Evolutionary conservation across 345 rosid genomes (phyloP), one percentile per base, ranked within the genome.

Genomic region (Bruguiera sexangula): DNA sequence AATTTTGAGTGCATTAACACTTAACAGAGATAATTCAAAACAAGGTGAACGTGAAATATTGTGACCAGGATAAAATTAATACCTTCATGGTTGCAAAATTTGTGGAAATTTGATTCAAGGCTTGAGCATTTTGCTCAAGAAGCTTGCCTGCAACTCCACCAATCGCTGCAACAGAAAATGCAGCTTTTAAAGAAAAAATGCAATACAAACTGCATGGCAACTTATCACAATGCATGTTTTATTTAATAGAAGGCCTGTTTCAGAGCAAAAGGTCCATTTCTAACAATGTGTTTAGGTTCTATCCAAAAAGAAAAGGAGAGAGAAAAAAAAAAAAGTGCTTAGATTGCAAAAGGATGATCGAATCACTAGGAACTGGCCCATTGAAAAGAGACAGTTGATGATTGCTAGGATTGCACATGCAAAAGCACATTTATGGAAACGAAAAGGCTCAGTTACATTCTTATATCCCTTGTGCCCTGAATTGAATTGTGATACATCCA

Each of bases 51-150:
- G 56, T 29, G 16, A 59, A 20, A 26, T 34, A 6, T 24, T 36
- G n/a, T 31, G 22, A 73, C 29, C 8, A 31, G 5, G 63, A 8
- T 6, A 53, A 1, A 67, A 27, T 62, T 67, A 29, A 31, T 68
- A 74, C 98, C 83, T 75, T 74, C 62, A 73, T 77, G 34, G 81
- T 39, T 60, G 81, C 69, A 61, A 87, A 67, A 82, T 93, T 92
- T 52, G 81, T 73, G 65, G 82, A 77, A 68, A 93, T 87, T 71
- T 82, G 86, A 59, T 36, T 65, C 16, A 90, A 72, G 54, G 75
- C 73, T 60, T 79, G 82, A 34, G 71, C 69, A 79, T 93, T 93
- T 75, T 85, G 84, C 80, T 84, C 76, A 39, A 87, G 86, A 82
- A 90, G 87, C 75, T 83, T 87, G 18, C 81, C 81, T 3, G 79